Percentiles rank a stretch among this genome's conserved stretches.
phyloP scores from a whole-genome alignment of 2,329 filamentous ascomycete species.

The Botrytis hyacinthi region DNA sequence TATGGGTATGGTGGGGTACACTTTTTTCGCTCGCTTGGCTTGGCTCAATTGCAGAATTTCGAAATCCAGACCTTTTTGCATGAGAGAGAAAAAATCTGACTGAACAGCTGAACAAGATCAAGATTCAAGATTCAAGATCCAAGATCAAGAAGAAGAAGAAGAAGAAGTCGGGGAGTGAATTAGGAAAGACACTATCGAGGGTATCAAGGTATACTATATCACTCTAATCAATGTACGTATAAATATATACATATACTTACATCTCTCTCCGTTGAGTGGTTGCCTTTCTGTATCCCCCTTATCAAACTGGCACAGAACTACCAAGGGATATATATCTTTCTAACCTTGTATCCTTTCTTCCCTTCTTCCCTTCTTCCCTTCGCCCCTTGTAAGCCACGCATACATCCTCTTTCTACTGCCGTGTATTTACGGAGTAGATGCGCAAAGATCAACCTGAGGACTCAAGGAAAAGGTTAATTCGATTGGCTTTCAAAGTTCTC shows the following conservation, averaged over 20 bases:
- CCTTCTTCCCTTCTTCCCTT: not conserved
- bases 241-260: not conserved
- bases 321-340: not conserved
- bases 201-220: not conserved
- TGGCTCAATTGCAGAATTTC: not conserved
- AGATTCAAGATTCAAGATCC: not conserved
- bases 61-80: conserved; percentile 1
- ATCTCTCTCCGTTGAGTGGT: not conserved
- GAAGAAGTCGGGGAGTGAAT: not conserved
- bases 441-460: conserved; percentile 18
- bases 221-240: not conserved
- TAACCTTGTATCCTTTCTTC: not conserved
- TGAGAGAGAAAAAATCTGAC: not conserved
- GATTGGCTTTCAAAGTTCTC: conserved; percentile 11
- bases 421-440: not conserved
- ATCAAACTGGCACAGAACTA: not conserved
- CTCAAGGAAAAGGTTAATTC: not conserved
- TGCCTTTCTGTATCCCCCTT: not conserved
- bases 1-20: conserved; percentile 12
- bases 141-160: not conserved
- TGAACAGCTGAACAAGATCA: not conserved
- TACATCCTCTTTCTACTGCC: not conserved
- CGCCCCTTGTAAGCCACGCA: not conserved
- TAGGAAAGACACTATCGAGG: not conserved
- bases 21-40: conserved; percentile 5